phyloP scores from a whole-genome alignment of 441 rosid species.

The Arabidopsis lyrata region DNA sequence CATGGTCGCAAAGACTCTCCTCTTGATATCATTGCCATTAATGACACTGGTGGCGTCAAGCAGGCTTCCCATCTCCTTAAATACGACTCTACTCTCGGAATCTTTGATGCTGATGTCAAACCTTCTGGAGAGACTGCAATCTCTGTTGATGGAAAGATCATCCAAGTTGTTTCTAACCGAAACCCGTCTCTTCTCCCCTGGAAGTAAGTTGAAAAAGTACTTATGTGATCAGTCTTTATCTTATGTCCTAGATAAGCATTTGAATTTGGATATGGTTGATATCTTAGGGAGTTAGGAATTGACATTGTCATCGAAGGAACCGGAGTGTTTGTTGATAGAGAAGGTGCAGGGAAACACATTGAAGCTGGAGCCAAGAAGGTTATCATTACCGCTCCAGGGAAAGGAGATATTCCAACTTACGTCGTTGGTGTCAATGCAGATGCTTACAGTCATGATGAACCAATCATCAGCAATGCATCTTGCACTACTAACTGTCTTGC shows the following conservation, averaged over 20 bases:
- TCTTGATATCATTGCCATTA: constrained; percentile 86
- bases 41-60: constrained; percentile 95
- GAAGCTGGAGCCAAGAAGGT: constrained; percentile 98
- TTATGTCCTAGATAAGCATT: not conserved
- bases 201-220: constrained; percentile 57
- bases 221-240: constrained; percentile 1
- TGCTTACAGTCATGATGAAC: constrained; percentile 70
- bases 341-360: constrained; percentile 95
- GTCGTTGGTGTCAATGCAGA: constrained; percentile 96
- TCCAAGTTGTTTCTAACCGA: constrained; percentile 85
- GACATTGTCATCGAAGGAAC: constrained; percentile 97
- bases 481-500: constrained; percentile 98
- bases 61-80: constrained; percentile 98
- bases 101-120: constrained; percentile 88
- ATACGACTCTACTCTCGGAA: constrained; percentile 95
- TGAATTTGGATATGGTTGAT: constrained; percentile 3
- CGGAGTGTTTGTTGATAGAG: constrained; percentile 92
- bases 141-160: constrained; percentile 95
- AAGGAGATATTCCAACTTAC: constrained; percentile 96
- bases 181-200: constrained; percentile 84
- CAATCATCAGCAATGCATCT: constrained; percentile 95
- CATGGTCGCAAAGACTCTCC: constrained; percentile 93
- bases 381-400: constrained; percentile 95
- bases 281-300: constrained; percentile 71
- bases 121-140: constrained; percentile 76